These are phyloP conservation scores for Blepharisma stoltei DNA, from an alignment of 73 alveolate genomes.

Conservation along the genomic window DNA sequence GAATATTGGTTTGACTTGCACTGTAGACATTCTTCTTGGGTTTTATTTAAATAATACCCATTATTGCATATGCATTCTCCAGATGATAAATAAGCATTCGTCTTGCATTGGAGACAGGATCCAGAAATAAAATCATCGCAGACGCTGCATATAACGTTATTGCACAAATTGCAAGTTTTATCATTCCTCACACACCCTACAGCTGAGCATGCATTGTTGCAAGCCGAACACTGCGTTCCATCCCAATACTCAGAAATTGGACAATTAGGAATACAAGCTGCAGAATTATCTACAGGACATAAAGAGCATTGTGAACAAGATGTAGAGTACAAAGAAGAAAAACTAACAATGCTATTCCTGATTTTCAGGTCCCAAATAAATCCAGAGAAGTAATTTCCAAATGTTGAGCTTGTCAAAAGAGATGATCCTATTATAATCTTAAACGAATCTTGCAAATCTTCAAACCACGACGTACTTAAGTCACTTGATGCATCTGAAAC, in stretches of 20 bases:
- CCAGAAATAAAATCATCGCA: neutral
- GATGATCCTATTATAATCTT: neutral
- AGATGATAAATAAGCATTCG: neutral
- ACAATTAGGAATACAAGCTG: conserved; percentile 1
- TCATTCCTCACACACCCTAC: neutral
- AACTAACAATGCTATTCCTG: no score
- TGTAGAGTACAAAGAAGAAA: neutral
- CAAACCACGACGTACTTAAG: no score
- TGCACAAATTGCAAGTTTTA: conserved; percentile 18
- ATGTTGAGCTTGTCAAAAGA: neutral
- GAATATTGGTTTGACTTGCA: no score
- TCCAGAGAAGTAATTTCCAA: neutral
- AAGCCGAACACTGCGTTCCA: neutral
- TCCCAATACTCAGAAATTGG: neutral
- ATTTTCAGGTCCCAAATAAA: neutral
- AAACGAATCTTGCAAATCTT: no score
- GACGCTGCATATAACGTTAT: neutral
- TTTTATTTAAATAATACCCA: no score
- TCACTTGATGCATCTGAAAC: no score
- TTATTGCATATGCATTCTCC: conserved; percentile 12
- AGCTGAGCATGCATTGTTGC: neutral
- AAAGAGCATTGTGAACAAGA: neutral
- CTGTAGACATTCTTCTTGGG: no score
- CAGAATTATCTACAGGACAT: neutral
- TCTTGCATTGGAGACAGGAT: conserved; percentile 2